Evolutionary conservation across 768 basidiomycete genomes (phyloP).

Genomic region (Serendipita indica): DNA sequence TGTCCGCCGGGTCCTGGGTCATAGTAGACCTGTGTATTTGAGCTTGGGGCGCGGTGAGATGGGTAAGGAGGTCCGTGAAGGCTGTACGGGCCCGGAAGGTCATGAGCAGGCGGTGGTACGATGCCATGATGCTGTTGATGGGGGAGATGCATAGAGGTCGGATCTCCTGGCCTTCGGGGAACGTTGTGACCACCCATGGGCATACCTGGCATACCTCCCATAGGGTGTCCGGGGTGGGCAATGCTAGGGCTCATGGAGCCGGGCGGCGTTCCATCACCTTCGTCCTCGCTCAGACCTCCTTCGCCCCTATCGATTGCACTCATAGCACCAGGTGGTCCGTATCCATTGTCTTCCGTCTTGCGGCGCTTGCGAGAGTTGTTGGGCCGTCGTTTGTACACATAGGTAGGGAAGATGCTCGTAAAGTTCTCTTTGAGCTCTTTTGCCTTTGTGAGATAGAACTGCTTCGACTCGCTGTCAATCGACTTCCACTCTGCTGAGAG

Average conservation of each 20-base stretch:
- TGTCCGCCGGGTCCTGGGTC: neutral
- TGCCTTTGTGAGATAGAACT: slow-evolving; percentile 78
- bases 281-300: slow-evolving; percentile 6
- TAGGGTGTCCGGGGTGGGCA: neutral
- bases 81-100: neutral
- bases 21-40: neutral
- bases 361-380: slow-evolving; percentile 69
- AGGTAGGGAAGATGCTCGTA: slow-evolving; percentile 76
- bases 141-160: neutral
- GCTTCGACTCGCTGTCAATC: slow-evolving; percentile 67
- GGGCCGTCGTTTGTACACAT: slow-evolving; percentile 74
- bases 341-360: slow-evolving; percentile 22
- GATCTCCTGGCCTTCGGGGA: neutral
- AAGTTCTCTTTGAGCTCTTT: slow-evolving; percentile 75
- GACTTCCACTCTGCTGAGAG: slow-evolving; percentile 74
- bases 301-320: slow-evolving; percentile 2
- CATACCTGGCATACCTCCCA: neutral
- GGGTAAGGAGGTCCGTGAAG: neutral
- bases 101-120: neutral
- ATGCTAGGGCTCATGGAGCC: neutral
- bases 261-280: neutral
- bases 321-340: neutral
- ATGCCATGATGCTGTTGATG: neutral
- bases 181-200: neutral
- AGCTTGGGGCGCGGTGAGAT: neutral